A percentile compares a stretch with the other conserved stretches of the same genome.
phyloP scores from a whole-genome alignment of 2,329 filamentous ascomycete genomes.

The Teratosphaeriaceae sp. region DNA sequence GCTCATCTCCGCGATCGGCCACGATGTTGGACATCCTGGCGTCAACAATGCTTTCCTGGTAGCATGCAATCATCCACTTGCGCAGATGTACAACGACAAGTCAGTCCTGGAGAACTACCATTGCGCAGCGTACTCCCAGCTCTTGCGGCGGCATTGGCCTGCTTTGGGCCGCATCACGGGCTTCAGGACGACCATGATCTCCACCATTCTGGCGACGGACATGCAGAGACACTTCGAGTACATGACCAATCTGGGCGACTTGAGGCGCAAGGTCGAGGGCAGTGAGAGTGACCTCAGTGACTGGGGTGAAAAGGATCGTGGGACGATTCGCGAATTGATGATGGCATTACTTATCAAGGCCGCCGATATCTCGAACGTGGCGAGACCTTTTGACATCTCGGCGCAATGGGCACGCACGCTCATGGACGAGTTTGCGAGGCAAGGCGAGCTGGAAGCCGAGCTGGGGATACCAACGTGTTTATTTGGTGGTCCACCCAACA shows the following conservation, averaged over 20 bases:
- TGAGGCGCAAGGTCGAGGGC: constrained; percentile 70
- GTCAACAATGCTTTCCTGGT: constrained; percentile 97
- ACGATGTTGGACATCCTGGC: constrained; percentile 94
- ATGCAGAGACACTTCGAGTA: constrained; percentile 98
- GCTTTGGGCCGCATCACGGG: constrained; percentile 68
- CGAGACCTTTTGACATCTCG: constrained; percentile 74
- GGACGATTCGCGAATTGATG: constrained; percentile 71
- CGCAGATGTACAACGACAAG: constrained; percentile 93
- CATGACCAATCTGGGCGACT: constrained; percentile 76
- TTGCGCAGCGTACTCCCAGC: constrained; percentile 93
- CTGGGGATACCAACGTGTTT: constrained; percentile 82
- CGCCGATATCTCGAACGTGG: constrained; percentile 97
- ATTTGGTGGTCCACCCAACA: constrained; percentile 69
- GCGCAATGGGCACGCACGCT: constrained; percentile 86
- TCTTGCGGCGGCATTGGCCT: constrained; percentile 88
- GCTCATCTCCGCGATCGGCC: constrained; percentile 91
- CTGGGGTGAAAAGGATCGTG: constrained; percentile 69
- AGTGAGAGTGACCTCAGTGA: constrained; percentile 57
- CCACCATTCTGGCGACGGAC: constrained; percentile 93
- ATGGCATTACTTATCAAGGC: constrained; percentile 95
- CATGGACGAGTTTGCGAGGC: constrained; percentile 91
- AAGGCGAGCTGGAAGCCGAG: constrained; percentile 85
- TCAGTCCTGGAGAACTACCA: constrained; percentile 97
- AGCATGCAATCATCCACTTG: constrained; percentile 83
- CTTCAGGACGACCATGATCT: constrained; percentile 89